Percentiles rank a stretch among this genome's conserved stretches.
Evolutionary conservation across 2,329 filamentous ascomycete species (phyloP).

Genomic region (Zalaria sp.): DNA sequence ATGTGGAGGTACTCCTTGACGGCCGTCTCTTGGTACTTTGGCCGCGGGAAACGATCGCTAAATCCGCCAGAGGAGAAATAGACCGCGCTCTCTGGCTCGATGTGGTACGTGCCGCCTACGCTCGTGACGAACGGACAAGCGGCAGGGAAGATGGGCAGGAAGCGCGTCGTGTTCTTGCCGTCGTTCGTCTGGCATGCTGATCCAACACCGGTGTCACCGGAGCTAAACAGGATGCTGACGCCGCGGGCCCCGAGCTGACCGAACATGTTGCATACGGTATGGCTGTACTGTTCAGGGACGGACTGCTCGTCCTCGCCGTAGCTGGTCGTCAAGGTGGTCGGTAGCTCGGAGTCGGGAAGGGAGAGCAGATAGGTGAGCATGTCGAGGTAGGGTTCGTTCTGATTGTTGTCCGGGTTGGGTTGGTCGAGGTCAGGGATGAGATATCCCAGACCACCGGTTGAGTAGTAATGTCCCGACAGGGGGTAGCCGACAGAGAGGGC

Average conservation of each 20-base stretch:
- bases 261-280: conserved; percentile 48
- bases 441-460: conserved; percentile 40
- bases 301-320: conserved; percentile 53
- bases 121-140: conserved; percentile 32
- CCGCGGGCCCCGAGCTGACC: conserved; percentile 50
- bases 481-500: conserved; percentile 38
- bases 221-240: conserved; percentile 46
- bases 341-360: conserved; percentile 39
- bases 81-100: conserved; percentile 28
- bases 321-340: conserved; percentile 46
- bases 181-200: conserved; percentile 31
- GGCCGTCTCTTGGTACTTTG: conserved; percentile 28
- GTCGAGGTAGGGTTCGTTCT: conserved; percentile 55
- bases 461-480: conserved; percentile 35
- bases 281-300: conserved; percentile 44
- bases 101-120: conserved; percentile 26
- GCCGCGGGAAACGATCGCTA: conserved; percentile 27
- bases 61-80: conserved; percentile 36
- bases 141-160: conserved; percentile 31
- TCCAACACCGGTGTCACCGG: conserved; percentile 47
- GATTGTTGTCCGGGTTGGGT: conserved; percentile 33
- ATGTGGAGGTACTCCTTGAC: conserved; percentile 24
- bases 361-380: conserved; percentile 44
- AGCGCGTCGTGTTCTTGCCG: conserved; percentile 29
- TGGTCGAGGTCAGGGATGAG: conserved; percentile 32